These are phyloP conservation scores for Amaranthus cruentus DNA, from an alignment of 148 eudicot genomes.

Conservation along the genomic window DNA sequence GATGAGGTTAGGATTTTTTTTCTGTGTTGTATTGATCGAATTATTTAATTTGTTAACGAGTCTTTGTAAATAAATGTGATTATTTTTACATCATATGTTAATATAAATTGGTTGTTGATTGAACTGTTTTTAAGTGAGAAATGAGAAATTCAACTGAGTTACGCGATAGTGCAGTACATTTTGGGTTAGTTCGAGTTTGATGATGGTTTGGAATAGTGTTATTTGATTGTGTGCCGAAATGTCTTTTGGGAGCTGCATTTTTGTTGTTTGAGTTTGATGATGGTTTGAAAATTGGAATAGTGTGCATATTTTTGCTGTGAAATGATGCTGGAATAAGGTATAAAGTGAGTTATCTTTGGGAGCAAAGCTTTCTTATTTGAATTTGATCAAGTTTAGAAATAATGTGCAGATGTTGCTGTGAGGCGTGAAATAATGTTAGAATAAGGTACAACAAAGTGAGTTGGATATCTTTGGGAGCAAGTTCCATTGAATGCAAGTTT, in stretches of 20 bases:
- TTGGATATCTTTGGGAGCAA: conserved; percentile 6
- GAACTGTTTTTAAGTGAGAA: not conserved
- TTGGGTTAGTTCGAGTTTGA: not conserved
- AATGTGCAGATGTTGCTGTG: not conserved
- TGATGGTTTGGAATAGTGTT: not conserved
- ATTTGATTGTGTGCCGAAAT: not conserved
- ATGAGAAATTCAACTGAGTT: too few relatives aligned
- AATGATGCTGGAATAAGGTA: not conserved
- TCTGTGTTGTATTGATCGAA: not conserved
- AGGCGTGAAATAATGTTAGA: not conserved
- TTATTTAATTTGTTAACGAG: not conserved
- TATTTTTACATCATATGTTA: too few relatives aligned
- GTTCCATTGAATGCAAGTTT: not conserved
- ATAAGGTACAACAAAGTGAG: not conserved
- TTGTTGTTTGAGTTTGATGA: conserved; percentile 1
- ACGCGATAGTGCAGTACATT: not conserved
- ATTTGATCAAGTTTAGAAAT: not conserved
- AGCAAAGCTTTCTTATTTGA: not conserved
- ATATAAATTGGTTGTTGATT: not conserved
- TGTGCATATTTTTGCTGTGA: not conserved
- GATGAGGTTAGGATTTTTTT: conserved; percentile 47
- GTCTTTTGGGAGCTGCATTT: not conserved
- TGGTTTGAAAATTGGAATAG: not conserved
- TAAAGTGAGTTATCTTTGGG: not conserved
- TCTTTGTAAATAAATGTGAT: too few relatives aligned